These are phyloP conservation scores for Sarcodon aspratus DNA, from an alignment of 768 basidiomycete genomes.

Conservation along the genomic window DNA sequence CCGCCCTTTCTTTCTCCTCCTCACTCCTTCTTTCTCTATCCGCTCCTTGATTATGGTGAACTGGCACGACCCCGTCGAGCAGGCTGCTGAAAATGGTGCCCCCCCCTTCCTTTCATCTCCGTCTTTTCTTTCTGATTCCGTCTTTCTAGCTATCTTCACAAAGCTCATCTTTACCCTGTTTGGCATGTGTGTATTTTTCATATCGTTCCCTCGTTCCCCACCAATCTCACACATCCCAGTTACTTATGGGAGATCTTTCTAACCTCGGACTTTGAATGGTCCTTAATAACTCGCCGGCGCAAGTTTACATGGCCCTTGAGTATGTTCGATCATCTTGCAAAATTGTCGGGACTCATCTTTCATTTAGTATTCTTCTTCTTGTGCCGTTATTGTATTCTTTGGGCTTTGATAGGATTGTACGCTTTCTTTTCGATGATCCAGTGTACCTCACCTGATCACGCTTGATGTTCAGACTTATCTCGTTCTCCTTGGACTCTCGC, in stretches of 20 bases:
- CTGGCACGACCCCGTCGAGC: slow-evolving; percentile 35
- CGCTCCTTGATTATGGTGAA: background rate
- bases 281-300: slow-evolving; percentile 43
- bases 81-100: slow-evolving; percentile 21
- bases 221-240: background rate
- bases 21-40: background rate
- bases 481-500: slow-evolving; percentile 36
- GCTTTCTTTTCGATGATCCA: slow-evolving; percentile 10
- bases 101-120: background rate
- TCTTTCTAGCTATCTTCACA: slow-evolving; percentile 36
- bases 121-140: slow-evolving; percentile 1
- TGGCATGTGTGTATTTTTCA: slow-evolving; percentile 24
- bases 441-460: background rate
- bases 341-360: background rate
- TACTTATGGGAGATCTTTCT: slow-evolving; percentile 58
- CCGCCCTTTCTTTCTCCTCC: background rate
- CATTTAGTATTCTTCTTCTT: slow-evolving; percentile 52
- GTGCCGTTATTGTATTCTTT: slow-evolving; percentile 63
- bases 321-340: slow-evolving; percentile 44
- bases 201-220: too few relatives aligned
- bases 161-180: slow-evolving; percentile 53
- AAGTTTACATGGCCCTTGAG: slow-evolving; percentile 59
- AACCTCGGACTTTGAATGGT: slow-evolving; percentile 60
- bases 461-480: slow-evolving; percentile 35
- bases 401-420: slow-evolving; percentile 53